phyloP scores from a whole-genome alignment of 345 rosid species.

The Ceriops decandra region DNA sequence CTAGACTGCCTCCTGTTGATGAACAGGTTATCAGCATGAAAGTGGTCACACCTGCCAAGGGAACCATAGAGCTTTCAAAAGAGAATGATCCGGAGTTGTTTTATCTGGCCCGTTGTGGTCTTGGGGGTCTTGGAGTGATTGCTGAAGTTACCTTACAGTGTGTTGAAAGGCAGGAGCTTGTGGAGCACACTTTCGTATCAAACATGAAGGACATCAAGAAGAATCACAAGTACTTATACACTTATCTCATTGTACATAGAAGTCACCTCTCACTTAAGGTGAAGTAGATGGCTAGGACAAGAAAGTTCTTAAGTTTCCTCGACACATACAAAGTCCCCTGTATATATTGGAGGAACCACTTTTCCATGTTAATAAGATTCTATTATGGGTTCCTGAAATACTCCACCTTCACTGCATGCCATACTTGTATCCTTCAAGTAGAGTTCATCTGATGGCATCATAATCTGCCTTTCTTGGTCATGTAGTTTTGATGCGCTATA shows the following conservation, averaged over 20 bases:
- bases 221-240: slow-evolving; percentile 71
- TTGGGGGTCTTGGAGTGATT: slow-evolving; percentile 95
- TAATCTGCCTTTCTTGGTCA: not conserved
- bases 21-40: slow-evolving; percentile 93
- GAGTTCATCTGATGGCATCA: not conserved
- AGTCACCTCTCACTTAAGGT: not conserved
- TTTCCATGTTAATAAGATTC: too few species aligned
- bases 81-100: slow-evolving; percentile 89
- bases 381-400: too few species aligned
- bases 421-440: not conserved
- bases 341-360: too few species aligned
- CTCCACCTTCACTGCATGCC: too few species aligned
- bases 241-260: slow-evolving; percentile 1
- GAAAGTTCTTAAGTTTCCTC: too few species aligned
- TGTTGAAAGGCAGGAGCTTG: slow-evolving; percentile 90
- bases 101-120: slow-evolving; percentile 87
- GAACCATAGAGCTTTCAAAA: slow-evolving; percentile 78
- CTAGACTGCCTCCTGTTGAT: slow-evolving; percentile 89
- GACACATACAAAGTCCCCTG: too few species aligned
- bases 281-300: too few species aligned
- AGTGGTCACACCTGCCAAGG: slow-evolving; percentile 91
- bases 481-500: slow-evolving; percentile 3
- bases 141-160: slow-evolving; percentile 94
- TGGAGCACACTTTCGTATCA: slow-evolving; percentile 81
- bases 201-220: slow-evolving; percentile 72